A percentile compares a stretch with the other conserved stretches of the same genome.
Conservation (phyloP, 2,329 filamentous ascomycete genomes). For the Calonectria fujianensis region DNA sequence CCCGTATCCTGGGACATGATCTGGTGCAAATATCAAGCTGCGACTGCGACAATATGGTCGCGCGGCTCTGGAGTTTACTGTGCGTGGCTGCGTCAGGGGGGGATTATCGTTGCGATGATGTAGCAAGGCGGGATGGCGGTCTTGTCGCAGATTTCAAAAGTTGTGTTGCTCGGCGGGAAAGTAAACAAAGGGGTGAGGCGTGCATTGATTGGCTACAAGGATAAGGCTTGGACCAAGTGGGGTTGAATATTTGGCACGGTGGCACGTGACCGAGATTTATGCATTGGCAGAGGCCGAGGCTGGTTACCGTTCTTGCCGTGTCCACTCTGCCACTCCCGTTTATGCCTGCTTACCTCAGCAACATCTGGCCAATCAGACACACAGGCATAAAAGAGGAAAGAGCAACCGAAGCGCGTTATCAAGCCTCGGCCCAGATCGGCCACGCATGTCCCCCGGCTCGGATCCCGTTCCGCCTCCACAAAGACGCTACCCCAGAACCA, state of each 20-base stretch:
- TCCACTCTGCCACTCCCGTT: not conserved
- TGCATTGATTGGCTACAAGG: constrained; percentile 54
- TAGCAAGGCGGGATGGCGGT: constrained; percentile 50
- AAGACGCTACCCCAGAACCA: constrained; percentile 47
- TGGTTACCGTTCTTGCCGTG: constrained; percentile 20
- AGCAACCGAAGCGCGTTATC: constrained; percentile 39
- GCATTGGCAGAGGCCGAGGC: constrained; percentile 27
- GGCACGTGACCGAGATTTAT: constrained; percentile 50
- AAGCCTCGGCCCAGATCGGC: constrained; percentile 59
- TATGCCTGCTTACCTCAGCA: constrained; percentile 27
- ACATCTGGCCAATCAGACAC: not conserved
- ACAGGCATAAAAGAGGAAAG: constrained; percentile 23
- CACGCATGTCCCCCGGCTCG: constrained; percentile 51
- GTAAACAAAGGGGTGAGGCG: constrained; percentile 63
- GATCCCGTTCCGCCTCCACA: constrained; percentile 55
- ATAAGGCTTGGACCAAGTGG: constrained; percentile 19
- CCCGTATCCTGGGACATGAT: constrained; percentile 90
- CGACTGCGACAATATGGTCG: constrained; percentile 45
- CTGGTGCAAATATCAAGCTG: constrained; percentile 36
- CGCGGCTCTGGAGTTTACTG: constrained; percentile 36
- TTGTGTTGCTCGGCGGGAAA: constrained; percentile 64
- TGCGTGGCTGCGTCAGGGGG: constrained; percentile 17
- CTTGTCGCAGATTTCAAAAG: constrained; percentile 43
- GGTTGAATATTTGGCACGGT: constrained; percentile 36
- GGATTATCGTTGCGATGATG: constrained; percentile 39